Base-by-base conservation (phyloP, 495 filamentous ascomycete genomes). In the Penicillium fimorum region DNA sequence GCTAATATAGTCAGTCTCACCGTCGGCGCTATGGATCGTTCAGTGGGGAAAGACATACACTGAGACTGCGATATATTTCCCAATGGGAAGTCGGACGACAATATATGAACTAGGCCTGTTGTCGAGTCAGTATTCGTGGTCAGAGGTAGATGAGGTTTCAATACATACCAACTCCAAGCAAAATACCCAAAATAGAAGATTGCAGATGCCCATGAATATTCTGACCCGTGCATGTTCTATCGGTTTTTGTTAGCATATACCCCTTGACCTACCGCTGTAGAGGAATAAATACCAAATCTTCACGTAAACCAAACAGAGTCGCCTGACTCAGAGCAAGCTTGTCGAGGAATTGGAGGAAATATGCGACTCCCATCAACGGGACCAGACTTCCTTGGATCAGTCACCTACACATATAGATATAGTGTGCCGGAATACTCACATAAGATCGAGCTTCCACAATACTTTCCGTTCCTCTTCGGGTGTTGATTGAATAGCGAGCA, bases 1-100 rank as follows among this genome's bases (percentile, higher is more conserved):
- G 18, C 79, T 76, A 42, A 61, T 65, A 15, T 13, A 9, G 6
- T 53, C 32, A 64, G 50, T 13, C 5, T n/a, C 6, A 25, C 7
- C 33, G 41, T 42, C 17, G 18, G 3, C 24, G 11, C 1, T 15
- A 37, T 7, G 33, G 5, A 13, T 37, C 33, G 12, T 25, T 11
- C 24, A 32, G 12, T 8, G 7, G 15, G 7, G 24, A 40, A 2
- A 6, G 11, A 64, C 69, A 15, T 54, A 70, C 70, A 74, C 65
- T 25, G 66, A 69, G 49, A 72, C 63, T 13, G 75, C 70, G 29
- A 75, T 53, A 51, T 80, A 80, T 50, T 80, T 81, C 4, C 75
- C 82, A 33, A 86, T 70, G 5, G 81, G 82, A 24, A 86, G 65
- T 0, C 76, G 69, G n/a, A 84, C 81, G 8, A 84, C 76, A 11